Evolutionary conservation across 2,329 filamentous ascomycete genomes (phyloP), one percentile per base, ranked within the genome.

Genomic region (Colletotrichum sublineola): DNA sequence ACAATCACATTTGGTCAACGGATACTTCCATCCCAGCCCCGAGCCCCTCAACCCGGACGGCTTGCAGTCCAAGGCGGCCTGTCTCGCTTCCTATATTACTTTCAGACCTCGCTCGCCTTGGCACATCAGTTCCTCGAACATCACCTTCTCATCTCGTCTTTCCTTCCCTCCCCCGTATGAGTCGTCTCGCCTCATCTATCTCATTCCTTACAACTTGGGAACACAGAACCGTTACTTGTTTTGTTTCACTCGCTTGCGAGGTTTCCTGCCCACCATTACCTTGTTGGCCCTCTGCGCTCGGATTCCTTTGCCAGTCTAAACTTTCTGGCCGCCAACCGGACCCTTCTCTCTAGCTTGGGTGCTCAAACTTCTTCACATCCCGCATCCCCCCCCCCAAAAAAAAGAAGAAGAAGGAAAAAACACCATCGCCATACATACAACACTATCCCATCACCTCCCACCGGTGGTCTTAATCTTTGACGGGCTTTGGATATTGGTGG

Each of bases 221-320:
- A 40, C 52, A 53, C 65, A 68, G 36, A 58, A 57, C 64, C 69
- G 69, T 72, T 72, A 68, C 69, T 61, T 64, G 69, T 72, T 72
- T 68, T 72, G 69, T 72, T 72, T 69, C 69, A 72, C 65, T 68
- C 65, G 69, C 52, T 55, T 72, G 57, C 42, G 58, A 72, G 53
- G 52, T 55, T 55, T 72, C 36, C 38, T 60, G 53, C 65, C 53
- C 65, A 55, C 65, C 69, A 64, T 56, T 48, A 40, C 57, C 20
- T 24, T n/a, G 20, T 9, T 38, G 38, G 24, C 58, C 15, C 24
- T 58, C 48, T 56, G 50, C 57, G 68, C 58, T 68, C 65, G 36
- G 64, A 50, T 63, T 63, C 58, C 29, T 57, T 15, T 61, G 15
- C 33, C 57, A 55, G 53, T 58, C 60, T 68, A 52, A 52, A 57